phyloP scores from a whole-genome alignment of 306 rosid species.

The Ormosia emarginata region DNA sequence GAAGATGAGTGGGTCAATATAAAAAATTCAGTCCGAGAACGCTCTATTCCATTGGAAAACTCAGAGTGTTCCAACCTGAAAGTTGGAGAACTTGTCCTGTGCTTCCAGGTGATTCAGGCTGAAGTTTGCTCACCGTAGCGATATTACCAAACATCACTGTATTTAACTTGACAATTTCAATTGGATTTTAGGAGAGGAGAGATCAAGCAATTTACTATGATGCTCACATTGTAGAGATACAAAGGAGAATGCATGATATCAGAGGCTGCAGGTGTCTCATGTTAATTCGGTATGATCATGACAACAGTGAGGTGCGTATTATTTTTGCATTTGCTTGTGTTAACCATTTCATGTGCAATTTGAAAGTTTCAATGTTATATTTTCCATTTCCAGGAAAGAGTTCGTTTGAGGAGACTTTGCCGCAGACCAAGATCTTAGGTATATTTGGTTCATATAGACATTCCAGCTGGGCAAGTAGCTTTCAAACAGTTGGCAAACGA shows the following conservation, averaged over 20 bases:
- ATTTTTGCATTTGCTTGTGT: background rate
- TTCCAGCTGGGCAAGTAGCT: background rate
- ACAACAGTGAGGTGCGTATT: constrained; percentile 63
- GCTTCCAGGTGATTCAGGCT: constrained; percentile 72
- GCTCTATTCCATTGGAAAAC: constrained; percentile 76
- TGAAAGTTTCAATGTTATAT: background rate
- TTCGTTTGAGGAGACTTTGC: constrained; percentile 83
- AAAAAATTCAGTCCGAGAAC: constrained; percentile 69
- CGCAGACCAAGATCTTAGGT: constrained; percentile 40
- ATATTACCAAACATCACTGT: background rate
- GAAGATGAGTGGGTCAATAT: constrained; percentile 91
- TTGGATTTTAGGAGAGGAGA: constrained; percentile 64
- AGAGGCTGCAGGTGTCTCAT: constrained; percentile 95
- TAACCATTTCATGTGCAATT: background rate
- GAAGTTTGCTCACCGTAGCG: background rate
- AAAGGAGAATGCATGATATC: constrained; percentile 86
- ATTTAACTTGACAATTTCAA: constrained; percentile 19
- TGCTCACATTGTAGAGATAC: constrained; percentile 72
- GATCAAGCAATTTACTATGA: constrained; percentile 85
- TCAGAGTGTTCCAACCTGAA: constrained; percentile 69
- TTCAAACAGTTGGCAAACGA: background rate
- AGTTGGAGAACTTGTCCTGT: constrained; percentile 73
- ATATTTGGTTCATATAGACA: background rate
- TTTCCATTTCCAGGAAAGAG: constrained; percentile 58
- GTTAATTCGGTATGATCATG: constrained; percentile 70